These are phyloP conservation scores for Perkinsela sp. DNA, from an alignment of 208 protist genomes.

Conservation along the genomic window DNA sequence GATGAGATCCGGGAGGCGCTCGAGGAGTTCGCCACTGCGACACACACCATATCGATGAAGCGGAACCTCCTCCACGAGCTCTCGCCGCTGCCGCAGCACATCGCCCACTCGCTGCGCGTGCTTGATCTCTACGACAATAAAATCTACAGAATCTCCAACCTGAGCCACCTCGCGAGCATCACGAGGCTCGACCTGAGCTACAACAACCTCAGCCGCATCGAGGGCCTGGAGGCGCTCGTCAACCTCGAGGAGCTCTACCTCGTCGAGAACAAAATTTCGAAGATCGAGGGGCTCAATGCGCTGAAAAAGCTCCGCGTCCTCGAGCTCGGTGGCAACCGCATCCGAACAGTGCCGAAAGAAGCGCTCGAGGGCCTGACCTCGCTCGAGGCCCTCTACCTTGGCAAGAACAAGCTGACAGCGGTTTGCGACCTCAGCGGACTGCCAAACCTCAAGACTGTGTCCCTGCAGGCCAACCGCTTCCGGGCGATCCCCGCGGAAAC, in stretches of 20 bases:
- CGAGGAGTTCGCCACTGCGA: conserved; percentile 18
- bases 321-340: conserved; percentile 56
- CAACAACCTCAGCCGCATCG: conserved; percentile 46
- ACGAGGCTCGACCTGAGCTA: conserved; percentile 59
- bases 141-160: conserved; percentile 21
- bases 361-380: conserved; percentile 18
- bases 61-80: conserved; percentile 66
- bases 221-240: conserved; percentile 24
- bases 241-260: conserved; percentile 57
- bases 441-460: conserved; percentile 19
- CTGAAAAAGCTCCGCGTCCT: conserved; percentile 42
- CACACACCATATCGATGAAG: conserved; percentile 18
- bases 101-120: conserved; percentile 20
- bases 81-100: conserved; percentile 20
- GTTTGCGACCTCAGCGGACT: conserved; percentile 17
- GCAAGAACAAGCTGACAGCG: conserved; percentile 59
- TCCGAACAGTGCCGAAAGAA: conserved; percentile 33
- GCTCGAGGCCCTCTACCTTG: conserved; percentile 49
- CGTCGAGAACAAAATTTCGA: conserved; percentile 66
- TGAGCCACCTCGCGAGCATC: conserved; percentile 14
- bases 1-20: conserved; percentile 29
- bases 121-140: conserved; percentile 74
- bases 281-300: conserved; percentile 35
- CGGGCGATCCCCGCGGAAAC: conserved; percentile 20
- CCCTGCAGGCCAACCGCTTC: conserved; percentile 57